These are phyloP conservation scores for Fusarium domesticum DNA, from an alignment of 2,329 filamentous ascomycete genomes.

Conservation along the genomic window DNA sequence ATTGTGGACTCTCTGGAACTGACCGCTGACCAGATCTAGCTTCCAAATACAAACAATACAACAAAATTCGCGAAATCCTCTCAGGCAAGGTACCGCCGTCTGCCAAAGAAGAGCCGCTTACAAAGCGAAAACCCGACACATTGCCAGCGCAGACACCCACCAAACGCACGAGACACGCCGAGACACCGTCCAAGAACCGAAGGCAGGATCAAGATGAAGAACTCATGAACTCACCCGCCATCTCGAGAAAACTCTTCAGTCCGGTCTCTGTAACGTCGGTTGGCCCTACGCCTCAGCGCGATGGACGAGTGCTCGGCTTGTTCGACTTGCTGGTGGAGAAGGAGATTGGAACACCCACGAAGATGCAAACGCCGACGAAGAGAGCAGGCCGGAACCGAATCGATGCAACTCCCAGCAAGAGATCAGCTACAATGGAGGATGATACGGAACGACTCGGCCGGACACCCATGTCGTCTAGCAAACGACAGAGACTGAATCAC, in stretches of 20 bases:
- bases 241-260: slow-evolving; percentile 58
- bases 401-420: slow-evolving; percentile 49
- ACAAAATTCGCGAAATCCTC: slow-evolving; percentile 59
- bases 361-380: slow-evolving; percentile 31
- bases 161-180: slow-evolving; percentile 47
- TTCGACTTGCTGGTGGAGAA: slow-evolving; percentile 66
- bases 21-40: no score
- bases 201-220: slow-evolving; percentile 37
- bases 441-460: slow-evolving; percentile 38
- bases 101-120: slow-evolving; percentile 36
- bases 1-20: no score
- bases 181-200: slow-evolving; percentile 46
- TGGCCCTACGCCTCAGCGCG: slow-evolving; percentile 76
- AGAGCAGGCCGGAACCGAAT: slow-evolving; percentile 9
- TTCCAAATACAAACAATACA: slow-evolving; percentile 74
- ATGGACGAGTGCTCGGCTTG: slow-evolving; percentile 72
- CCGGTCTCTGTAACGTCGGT: slow-evolving; percentile 59
- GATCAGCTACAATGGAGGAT: slow-evolving; percentile 31
- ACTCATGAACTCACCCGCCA: slow-evolving; percentile 53
- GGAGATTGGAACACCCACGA: slow-evolving; percentile 49
- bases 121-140: slow-evolving; percentile 43
- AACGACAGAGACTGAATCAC: slow-evolving; percentile 58
- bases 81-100: slow-evolving; percentile 49
- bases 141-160: slow-evolving; percentile 44
- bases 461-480: slow-evolving; percentile 56